Base-by-base conservation (phyloP, 1,284 basidiomycete genomes). In the Cutaneotrichosporon dermatis region DNA sequence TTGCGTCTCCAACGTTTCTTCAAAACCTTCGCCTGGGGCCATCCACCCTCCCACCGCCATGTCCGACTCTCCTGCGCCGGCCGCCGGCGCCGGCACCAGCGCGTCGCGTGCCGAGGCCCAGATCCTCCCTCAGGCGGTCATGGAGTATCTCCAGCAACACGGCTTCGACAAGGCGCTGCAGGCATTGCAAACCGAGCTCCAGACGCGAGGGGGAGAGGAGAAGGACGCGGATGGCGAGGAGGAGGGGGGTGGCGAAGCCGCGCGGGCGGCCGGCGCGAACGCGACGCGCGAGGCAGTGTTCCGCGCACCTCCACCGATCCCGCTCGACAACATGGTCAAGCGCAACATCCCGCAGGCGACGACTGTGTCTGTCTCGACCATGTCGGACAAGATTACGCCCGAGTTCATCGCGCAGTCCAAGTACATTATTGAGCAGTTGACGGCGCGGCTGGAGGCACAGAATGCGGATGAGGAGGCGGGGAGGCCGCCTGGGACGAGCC, bases 61-160 rank as follows among this genome's bases (percentile, higher is more conserved):
- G 72, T 63, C 69, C 51, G 66, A 72, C 44, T 65, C 66, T 6
- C 63, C 68, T 10, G 62, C 60, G 7, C 66, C 67, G 6, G 64
- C 60, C 6, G 71, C 66, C 8, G 58, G 71, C 9, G 60, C 67
- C 4, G 67, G 66, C 61, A 58, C 61, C 13, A n/a, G 4, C 10
- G 51, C 52, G 34, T 54, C 70, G 13, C 57, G 65, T 34, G 61
- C 71, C 9, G 70, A 72, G 54, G 57, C 68, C 9, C 64, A 65
- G 40, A 65, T 73, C 25, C 67, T 75, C 13, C 71, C 71, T 2
- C 84, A 84, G 59, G 79, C 88, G 11, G 85, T 96, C 45, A 80
- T 92, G 62, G 89, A 93, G 58, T 97, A 95, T 76, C 82, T 96
- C 51, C 86, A 87, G 56, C 80, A 86, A 34, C 84, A 92, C 54